These are phyloP conservation scores for Solanum rostratum DNA, from an alignment of 257 asterid genomes.

Conservation along the genomic window DNA sequence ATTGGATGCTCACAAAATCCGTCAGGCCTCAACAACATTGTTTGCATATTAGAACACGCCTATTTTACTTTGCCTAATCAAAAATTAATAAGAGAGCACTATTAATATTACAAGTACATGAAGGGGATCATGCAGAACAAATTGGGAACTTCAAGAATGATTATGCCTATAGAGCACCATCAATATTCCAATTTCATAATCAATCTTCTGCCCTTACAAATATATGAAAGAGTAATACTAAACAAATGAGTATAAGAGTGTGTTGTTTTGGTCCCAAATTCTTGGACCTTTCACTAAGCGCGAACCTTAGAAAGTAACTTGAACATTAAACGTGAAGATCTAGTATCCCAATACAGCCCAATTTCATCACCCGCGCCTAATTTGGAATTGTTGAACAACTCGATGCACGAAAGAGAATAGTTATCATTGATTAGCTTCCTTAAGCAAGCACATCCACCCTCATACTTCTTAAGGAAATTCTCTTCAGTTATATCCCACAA, in stretches of 20 bases:
- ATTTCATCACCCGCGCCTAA: constrained; percentile 30
- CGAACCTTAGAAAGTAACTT: not conserved
- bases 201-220: too few relatives aligned
- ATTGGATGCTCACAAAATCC: not conserved
- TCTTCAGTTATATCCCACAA: constrained; percentile 36
- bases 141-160: too few relatives aligned
- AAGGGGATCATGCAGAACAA: too few relatives aligned
- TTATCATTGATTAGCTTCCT: constrained; percentile 15
- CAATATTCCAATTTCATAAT: too few relatives aligned
- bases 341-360: constrained; percentile 36
- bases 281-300: not conserved
- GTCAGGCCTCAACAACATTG: not conserved
- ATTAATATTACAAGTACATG: not conserved
- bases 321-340: constrained; percentile 8
- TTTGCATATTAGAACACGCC: too few relatives aligned
- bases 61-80: too few relatives aligned
- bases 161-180: too few relatives aligned
- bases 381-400: constrained; percentile 12
- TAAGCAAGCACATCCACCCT: constrained; percentile 3
- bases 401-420: too few relatives aligned
- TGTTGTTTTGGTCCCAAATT: not conserved
- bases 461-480: not conserved
- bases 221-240: too few relatives aligned
- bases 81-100: not conserved
- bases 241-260: too few relatives aligned